Evolutionary conservation across 1,139 yeast genomes (phyloP).

Genomic region (Blastobotrys proliferans): DNA sequence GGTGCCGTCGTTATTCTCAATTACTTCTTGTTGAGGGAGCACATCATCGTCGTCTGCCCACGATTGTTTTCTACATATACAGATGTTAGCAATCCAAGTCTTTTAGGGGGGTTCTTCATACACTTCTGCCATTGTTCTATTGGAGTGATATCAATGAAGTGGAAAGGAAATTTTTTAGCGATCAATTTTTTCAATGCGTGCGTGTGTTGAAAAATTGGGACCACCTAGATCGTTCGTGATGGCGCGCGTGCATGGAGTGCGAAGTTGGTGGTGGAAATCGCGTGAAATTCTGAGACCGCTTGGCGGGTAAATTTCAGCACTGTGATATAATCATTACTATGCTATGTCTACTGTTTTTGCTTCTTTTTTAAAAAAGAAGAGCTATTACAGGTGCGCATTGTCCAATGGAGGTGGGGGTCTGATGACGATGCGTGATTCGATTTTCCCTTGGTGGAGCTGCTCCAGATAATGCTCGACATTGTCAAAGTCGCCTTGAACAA

Average conservation of each 20-base stretch:
- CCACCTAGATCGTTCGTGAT: too few relatives aligned
- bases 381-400: too few relatives aligned
- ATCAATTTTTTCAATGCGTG: not conserved
- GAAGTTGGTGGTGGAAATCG: too few relatives aligned
- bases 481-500: slow-evolving; percentile 36
- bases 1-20: slow-evolving; percentile 80
- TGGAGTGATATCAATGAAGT: too few relatives aligned
- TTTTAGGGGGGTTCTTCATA: not conserved
- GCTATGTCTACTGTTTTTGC: too few relatives aligned
- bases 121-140: slow-evolving; percentile 3
- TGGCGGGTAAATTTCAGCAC: not conserved
- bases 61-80: slow-evolving; percentile 17
- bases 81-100: not conserved
- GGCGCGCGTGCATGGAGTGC: too few relatives aligned
- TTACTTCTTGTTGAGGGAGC: slow-evolving; percentile 52
- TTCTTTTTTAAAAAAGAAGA: too few relatives aligned
- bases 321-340: too few relatives aligned
- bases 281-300: too few relatives aligned
- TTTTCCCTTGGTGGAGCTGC: slow-evolving; percentile 40
- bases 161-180: not conserved
- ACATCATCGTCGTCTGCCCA: slow-evolving; percentile 32
- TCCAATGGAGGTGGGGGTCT: not conserved
- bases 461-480: slow-evolving; percentile 40
- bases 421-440: slow-evolving; percentile 47
- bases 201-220: too few relatives aligned